Evolutionary conservation across 345 rosid genomes (phyloP).

Genomic region (Erysimum cheiranthoides): DNA sequence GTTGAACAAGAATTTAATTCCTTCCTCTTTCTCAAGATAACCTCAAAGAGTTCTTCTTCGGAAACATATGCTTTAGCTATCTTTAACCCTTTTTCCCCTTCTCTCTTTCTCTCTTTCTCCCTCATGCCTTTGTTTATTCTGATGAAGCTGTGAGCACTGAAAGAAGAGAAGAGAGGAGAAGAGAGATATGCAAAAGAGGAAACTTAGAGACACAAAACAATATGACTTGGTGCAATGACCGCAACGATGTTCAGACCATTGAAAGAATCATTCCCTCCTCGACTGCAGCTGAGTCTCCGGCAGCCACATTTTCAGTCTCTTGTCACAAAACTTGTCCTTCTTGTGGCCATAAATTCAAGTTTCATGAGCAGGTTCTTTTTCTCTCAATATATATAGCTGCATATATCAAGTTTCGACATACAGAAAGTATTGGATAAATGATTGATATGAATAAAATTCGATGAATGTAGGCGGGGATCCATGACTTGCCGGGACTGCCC

Average conservation of each 20-base stretch:
- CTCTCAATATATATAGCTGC: neutral
- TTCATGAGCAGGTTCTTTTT: slow-evolving; percentile 62
- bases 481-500: slow-evolving; percentile 92
- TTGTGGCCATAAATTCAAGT: slow-evolving; percentile 85
- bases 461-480: slow-evolving; percentile 63
- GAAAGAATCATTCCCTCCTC: slow-evolving; percentile 54
- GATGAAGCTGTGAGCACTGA: slow-evolving; percentile 44
- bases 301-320: slow-evolving; percentile 37
- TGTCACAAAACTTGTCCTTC: slow-evolving; percentile 72
- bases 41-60: slow-evolving; percentile 49
- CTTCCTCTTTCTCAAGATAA: slow-evolving; percentile 59
- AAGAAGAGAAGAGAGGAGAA: slow-evolving; percentile 36
- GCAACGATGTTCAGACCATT: slow-evolving; percentile 66
- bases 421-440: neutral
- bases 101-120: slow-evolving; percentile 35
- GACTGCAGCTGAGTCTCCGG: slow-evolving; percentile 25
- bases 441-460: neutral
- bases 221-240: slow-evolving; percentile 97
- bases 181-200: slow-evolving; percentile 51
- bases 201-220: slow-evolving; percentile 29
- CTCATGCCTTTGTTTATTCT: slow-evolving; percentile 46
- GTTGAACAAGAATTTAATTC: slow-evolving; percentile 61
- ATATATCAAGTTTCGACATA: neutral
- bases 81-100: slow-evolving; percentile 25
- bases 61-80: slow-evolving; percentile 51